Percentiles rank a stretch among this genome's conserved stretches.
Conservation (phyloP, 306 rosid genomes). For the Fagus crenata region DNA sequence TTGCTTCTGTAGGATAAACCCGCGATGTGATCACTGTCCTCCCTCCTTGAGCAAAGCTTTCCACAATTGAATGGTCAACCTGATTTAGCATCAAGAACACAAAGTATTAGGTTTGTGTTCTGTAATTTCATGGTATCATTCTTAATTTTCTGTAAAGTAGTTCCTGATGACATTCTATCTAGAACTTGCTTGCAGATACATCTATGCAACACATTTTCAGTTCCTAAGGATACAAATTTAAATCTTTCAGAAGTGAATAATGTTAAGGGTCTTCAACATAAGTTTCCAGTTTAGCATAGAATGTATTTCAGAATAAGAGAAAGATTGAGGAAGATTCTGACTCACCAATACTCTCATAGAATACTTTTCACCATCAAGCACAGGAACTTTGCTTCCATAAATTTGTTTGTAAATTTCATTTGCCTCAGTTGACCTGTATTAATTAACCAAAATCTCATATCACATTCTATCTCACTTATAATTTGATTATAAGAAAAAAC, state of each 20-base stretch:
- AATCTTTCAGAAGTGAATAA: neutral
- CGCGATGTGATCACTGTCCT: conserved; percentile 71
- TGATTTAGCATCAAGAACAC: conserved; percentile 17
- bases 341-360: conserved; percentile 69
- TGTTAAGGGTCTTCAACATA: neutral
- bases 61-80: conserved; percentile 89
- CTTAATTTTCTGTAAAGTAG: too few relatives aligned
- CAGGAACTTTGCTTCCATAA: conserved; percentile 64
- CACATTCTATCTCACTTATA: neutral
- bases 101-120: neutral
- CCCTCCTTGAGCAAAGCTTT: conserved; percentile 85
- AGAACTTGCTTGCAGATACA: neutral
- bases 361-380: conserved; percentile 60
- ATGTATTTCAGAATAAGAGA: too few relatives aligned
- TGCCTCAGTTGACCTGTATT: conserved; percentile 77
- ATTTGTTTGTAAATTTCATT: conserved; percentile 50
- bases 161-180: neutral
- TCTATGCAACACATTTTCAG: too few relatives aligned
- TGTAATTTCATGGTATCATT: too few relatives aligned
- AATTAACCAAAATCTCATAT: conserved; percentile 22
- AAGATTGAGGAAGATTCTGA: neutral
- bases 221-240: neutral
- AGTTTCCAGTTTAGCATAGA: neutral
- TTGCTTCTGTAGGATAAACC: conserved; percentile 83
- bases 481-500: too few relatives aligned